These are phyloP conservation scores for Echeveria elegans DNA, from an alignment of 164 flowering plant genomes.

Conservation along the genomic window DNA sequence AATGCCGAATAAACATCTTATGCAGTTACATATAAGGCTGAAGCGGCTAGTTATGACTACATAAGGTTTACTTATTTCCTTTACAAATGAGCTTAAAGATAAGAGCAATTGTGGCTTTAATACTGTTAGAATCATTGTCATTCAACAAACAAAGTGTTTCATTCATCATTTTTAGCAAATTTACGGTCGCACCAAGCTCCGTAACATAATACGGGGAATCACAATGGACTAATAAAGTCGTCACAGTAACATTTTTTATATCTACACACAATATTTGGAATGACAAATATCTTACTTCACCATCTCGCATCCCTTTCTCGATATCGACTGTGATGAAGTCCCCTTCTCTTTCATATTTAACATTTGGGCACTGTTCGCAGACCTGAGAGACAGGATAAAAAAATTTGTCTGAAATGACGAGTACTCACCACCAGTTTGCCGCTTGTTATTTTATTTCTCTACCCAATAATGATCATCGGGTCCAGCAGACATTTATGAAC, in stretches of 20 bases:
- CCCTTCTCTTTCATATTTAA: constrained; percentile 89
- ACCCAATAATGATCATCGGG: not conserved
- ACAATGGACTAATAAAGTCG: not conserved
- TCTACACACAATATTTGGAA: not conserved
- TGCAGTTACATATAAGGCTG: not conserved
- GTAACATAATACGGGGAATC: not conserved
- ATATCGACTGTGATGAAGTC: constrained; percentile 88
- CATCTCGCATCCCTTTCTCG: constrained; percentile 99
- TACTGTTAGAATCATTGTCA: not conserved
- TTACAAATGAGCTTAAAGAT: not conserved
- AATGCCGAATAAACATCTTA: not conserved
- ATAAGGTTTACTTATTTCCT: not conserved
- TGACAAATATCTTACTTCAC: constrained; percentile 53
- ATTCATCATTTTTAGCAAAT: not conserved
- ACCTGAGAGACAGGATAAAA: constrained; percentile 38
- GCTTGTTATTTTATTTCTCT: not conserved
- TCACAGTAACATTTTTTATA: not conserved
- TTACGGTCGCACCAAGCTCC: not conserved
- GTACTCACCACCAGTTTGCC: not conserved
- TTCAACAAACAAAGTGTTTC: not conserved
- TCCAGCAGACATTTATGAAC: not conserved
- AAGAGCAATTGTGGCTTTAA: not conserved
- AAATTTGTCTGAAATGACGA: not conserved
- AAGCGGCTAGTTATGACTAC: not conserved
- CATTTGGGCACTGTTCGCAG: constrained; percentile 91